Evolutionary conservation across 768 basidiomycete species (phyloP).

Genomic region (Obba rivulosa): DNA sequence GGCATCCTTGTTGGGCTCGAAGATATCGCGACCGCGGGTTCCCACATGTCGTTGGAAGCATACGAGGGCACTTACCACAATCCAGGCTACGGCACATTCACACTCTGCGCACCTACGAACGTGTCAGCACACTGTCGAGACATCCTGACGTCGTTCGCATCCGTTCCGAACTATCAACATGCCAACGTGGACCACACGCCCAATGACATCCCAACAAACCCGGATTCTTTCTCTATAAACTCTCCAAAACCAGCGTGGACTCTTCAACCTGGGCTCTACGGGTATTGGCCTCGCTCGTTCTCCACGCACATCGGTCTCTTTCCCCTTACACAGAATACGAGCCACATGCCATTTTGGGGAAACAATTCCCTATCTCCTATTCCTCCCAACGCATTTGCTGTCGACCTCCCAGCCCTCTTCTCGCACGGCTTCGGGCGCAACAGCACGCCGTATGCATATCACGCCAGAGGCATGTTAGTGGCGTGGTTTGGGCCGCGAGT

Average conservation of each 20-base stretch:
- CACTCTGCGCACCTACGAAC: slow-evolving; percentile 14
- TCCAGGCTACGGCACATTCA: slow-evolving; percentile 17
- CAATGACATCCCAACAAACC: neutral
- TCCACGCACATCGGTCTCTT: slow-evolving; percentile 28
- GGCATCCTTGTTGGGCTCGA: too few species aligned
- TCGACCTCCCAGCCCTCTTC: slow-evolving; percentile 24
- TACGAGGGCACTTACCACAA: slow-evolving; percentile 14
- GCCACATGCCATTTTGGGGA: too few species aligned
- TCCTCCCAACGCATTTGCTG: too few species aligned
- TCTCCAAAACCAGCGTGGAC: too few species aligned
- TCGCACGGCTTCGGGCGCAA: slow-evolving; percentile 30
- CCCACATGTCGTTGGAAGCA: slow-evolving; percentile 4
- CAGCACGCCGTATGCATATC: slow-evolving; percentile 6
- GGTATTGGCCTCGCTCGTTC: slow-evolving; percentile 18
- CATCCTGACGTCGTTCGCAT: slow-evolving; percentile 9
- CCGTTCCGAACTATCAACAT: neutral
- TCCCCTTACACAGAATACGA: slow-evolving; percentile 12
- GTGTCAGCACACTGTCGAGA: slow-evolving; percentile 8
- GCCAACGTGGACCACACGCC: neutral
- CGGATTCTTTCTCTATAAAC: too few species aligned
- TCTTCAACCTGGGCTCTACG: slow-evolving; percentile 4
- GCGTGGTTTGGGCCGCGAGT: too few species aligned
- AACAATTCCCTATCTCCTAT: too few species aligned
- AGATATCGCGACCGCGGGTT: too few species aligned
- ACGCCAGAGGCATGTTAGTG: slow-evolving; percentile 4